Percentiles rank a stretch among this genome's conserved stretches.
phyloP scores from a whole-genome alignment of 148 eudicot genomes.

The Rhododendron griersonianum region DNA sequence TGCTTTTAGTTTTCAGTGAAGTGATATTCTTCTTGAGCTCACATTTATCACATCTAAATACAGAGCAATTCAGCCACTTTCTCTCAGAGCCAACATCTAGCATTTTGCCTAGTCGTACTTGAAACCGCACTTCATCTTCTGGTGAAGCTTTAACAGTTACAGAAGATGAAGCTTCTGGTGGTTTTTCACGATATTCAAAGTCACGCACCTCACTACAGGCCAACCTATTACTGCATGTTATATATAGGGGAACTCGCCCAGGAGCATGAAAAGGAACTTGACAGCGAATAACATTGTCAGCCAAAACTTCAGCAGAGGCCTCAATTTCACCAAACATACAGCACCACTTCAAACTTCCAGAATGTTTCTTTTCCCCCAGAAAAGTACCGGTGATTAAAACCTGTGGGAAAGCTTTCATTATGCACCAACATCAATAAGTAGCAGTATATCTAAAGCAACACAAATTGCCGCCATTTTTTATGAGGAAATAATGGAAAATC shows the following conservation, averaged over 20 bases:
- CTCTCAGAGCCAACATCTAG: slow-evolving; percentile 4
- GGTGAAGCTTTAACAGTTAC: not conserved
- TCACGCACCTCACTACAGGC: slow-evolving; percentile 68
- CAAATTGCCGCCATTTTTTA: not conserved
- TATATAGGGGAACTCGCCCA: slow-evolving; percentile 49
- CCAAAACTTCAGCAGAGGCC: slow-evolving; percentile 41
- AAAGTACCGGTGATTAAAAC: slow-evolving; percentile 14
- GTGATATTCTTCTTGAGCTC: slow-evolving; percentile 6
- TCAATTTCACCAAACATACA: slow-evolving; percentile 70
- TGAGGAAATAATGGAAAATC: not conserved
- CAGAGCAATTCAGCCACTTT: slow-evolving; percentile 6
- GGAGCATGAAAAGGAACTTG: slow-evolving; percentile 39
- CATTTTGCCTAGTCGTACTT: slow-evolving; percentile 14
- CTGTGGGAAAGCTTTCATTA: not conserved
- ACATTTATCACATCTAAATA: slow-evolving; percentile 15
- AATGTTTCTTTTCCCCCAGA: slow-evolving; percentile 9
- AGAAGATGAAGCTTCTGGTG: not conserved
- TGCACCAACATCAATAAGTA: not conserved
- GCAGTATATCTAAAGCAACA: not conserved
- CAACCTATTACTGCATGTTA: slow-evolving; percentile 52
- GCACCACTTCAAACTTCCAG: slow-evolving; percentile 28
- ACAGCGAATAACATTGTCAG: slow-evolving; percentile 39
- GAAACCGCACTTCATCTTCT: slow-evolving; percentile 11
- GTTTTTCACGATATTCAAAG: slow-evolving; percentile 38
- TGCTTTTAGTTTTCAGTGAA: not conserved